These are phyloP conservation scores for Plasmodium yoelii DNA, from an alignment of 169 alveolate genomes.

Conservation along the genomic window DNA sequence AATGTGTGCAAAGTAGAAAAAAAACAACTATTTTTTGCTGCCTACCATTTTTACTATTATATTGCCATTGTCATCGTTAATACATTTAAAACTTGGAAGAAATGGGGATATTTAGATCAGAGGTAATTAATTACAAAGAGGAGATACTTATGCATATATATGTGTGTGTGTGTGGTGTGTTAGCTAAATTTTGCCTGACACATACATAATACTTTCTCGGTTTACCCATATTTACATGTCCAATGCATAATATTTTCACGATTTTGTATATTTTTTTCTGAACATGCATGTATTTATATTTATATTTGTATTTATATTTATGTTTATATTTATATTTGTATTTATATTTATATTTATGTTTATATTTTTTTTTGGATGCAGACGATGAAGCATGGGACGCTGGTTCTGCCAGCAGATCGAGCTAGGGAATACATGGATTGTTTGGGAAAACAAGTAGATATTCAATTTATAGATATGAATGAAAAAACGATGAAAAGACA, in stretches of 20 bases:
- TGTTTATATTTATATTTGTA: too few species aligned
- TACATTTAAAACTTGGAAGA: not conserved
- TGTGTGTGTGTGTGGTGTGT: not conserved
- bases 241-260: not conserved
- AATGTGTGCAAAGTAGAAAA: too few species aligned
- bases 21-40: too few species aligned
- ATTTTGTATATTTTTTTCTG: not conserved
- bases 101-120: constrained; percentile 75
- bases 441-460: constrained; percentile 89
- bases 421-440: constrained; percentile 91
- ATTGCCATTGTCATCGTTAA: too few species aligned
- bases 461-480: constrained; percentile 92
- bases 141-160: too few species aligned
- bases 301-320: too few species aligned
- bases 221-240: not conserved
- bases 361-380: not conserved
- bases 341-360: too few species aligned
- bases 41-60: too few species aligned
- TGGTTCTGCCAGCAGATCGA: constrained; percentile 93
- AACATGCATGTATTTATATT: not conserved
- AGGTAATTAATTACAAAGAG: constrained; percentile 12
- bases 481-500: constrained; percentile 90
- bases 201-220: not conserved
- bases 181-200: not conserved
- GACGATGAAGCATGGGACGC: constrained; percentile 93